Evolutionary conservation across 1,284 basidiomycete genomes (phyloP).

Genomic region (Irpex lacteus): DNA sequence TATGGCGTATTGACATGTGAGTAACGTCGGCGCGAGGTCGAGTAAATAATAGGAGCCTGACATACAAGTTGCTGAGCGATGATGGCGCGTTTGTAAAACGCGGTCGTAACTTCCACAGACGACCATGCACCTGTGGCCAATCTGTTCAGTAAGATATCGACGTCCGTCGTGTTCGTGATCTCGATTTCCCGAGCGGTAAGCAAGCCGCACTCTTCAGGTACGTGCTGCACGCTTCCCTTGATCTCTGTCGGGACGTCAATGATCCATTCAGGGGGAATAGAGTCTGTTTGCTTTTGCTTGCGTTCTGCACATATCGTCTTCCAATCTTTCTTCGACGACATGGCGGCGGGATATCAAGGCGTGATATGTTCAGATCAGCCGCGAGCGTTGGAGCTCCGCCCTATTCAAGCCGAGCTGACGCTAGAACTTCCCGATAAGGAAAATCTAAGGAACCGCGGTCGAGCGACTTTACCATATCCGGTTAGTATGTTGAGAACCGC

Average conservation of each 20-base stretch:
- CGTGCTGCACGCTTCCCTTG: constrained; percentile 49
- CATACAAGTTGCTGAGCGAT: constrained; percentile 81
- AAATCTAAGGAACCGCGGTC: not conserved
- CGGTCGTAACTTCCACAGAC: constrained; percentile 65
- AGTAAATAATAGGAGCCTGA: not conserved
- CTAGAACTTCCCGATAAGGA: not conserved
- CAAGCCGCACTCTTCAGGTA: constrained; percentile 59
- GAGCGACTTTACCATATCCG: not conserved
- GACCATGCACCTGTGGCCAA: constrained; percentile 53
- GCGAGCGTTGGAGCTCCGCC: not conserved
- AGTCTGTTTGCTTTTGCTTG: constrained; percentile 45
- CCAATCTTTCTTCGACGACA: constrained; percentile 37
- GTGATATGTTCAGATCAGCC: not conserved
- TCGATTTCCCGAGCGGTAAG: constrained; percentile 59
- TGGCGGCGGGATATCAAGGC: constrained; percentile 7
- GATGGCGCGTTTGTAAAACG: constrained; percentile 78
- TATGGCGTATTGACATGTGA: constrained; percentile 14
- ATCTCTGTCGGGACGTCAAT: constrained; percentile 42
- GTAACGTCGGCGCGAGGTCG: not conserved
- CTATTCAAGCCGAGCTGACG: not conserved
- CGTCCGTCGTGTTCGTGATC: constrained; percentile 59
- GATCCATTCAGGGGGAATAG: constrained; percentile 62
- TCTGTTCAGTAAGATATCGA: constrained; percentile 45
- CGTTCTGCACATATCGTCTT: constrained; percentile 49
- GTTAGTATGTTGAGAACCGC: not conserved